A percentile compares a stretch with the other conserved stretches of the same genome.
phyloP scores from a whole-genome alignment of 768 basidiomycete genomes.

The Asterophora lycoperdoides region DNA sequence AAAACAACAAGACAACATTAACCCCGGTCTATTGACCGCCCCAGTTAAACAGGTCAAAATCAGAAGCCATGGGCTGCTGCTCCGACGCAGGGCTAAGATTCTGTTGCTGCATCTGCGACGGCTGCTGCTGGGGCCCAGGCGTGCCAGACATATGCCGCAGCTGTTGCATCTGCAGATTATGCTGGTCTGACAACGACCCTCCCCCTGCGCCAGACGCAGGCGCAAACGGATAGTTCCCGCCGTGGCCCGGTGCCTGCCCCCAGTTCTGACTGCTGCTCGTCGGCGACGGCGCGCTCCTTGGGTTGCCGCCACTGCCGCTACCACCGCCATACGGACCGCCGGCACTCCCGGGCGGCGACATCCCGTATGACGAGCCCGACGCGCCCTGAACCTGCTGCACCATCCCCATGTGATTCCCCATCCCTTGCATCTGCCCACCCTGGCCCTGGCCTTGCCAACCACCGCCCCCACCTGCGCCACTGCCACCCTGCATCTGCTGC shows the following conservation, averaged over 20 bases:
- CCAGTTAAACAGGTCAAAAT: conserved; percentile 62
- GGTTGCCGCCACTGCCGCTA: no score
- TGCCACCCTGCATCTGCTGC: conserved; percentile 13
- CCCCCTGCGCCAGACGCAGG: conserved; percentile 30
- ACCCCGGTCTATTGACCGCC: conserved; percentile 28
- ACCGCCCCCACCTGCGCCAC: conserved; percentile 10
- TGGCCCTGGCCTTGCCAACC: conserved; percentile 25
- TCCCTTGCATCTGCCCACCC: conserved; percentile 19
- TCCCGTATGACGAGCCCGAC: conserved; percentile 28
- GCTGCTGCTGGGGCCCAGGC: conserved; percentile 40
- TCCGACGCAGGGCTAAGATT: conserved; percentile 28
- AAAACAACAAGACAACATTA: neutral
- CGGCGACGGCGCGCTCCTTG: conserved; percentile 26
- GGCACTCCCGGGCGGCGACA: conserved; percentile 40
- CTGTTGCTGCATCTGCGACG: conserved; percentile 30
- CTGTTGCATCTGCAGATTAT: conserved; percentile 26
- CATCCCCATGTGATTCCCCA: conserved; percentile 25
- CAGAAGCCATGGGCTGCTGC: conserved; percentile 38
- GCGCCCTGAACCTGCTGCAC: conserved; percentile 18
- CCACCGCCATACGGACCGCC: conserved; percentile 22
- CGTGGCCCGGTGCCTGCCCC: conserved; percentile 11
- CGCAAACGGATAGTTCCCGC: conserved; percentile 35
- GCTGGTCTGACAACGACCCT: conserved; percentile 23
- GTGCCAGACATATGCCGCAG: conserved; percentile 51
- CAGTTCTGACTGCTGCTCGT: conserved; percentile 30